A percentile compares a stretch with the other conserved stretches of the same genome.
Evolutionary conservation across 139 green algal species (phyloP).

Genomic region (Chlorella ohadii): DNA sequence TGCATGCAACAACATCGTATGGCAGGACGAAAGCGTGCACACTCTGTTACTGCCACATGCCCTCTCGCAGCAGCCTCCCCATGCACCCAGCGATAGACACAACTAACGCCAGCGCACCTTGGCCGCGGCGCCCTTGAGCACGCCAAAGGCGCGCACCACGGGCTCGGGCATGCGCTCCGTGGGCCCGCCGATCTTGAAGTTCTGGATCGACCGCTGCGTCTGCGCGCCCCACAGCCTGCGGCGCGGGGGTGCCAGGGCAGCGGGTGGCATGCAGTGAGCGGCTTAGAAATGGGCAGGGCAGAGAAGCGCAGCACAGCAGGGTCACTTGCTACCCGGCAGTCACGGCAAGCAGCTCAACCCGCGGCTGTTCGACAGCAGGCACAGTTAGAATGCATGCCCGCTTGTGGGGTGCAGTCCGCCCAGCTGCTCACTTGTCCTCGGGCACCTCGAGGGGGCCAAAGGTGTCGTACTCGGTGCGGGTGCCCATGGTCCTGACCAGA

Average conservation of each 20-base stretch:
- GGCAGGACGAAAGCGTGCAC: too few relatives aligned
- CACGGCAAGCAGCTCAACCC: too few relatives aligned
- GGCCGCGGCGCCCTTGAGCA: conserved; percentile 90
- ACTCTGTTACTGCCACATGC: too few relatives aligned
- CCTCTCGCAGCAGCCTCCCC: too few relatives aligned
- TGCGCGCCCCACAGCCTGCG: conserved; percentile 97
- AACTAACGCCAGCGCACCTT: too few relatives aligned
- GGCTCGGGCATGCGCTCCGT: conserved; percentile 93
- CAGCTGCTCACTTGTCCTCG: conserved; percentile 73
- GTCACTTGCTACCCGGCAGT: too few relatives aligned
- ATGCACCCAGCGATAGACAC: too few relatives aligned
- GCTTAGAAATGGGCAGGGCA: too few relatives aligned
- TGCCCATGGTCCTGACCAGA: conserved; percentile 44
- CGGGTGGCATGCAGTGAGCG: not conserved
- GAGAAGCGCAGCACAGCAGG: too few relatives aligned
- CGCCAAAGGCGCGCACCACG: conserved; percentile 90
- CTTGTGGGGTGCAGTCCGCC: too few relatives aligned
- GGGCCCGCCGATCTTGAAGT: conserved; percentile 97
- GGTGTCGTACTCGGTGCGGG: conserved; percentile 82
- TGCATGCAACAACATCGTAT: not conserved
- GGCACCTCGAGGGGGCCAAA: conserved; percentile 90
- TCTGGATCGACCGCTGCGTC: conserved; percentile 93
- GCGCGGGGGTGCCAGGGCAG: not conserved
- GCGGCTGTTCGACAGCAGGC: too few relatives aligned
- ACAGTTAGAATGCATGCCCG: not conserved